Evolutionary conservation across 2,329 filamentous ascomycete genomes (phyloP).

Genomic region (Exophiala phaeomuriformis): DNA sequence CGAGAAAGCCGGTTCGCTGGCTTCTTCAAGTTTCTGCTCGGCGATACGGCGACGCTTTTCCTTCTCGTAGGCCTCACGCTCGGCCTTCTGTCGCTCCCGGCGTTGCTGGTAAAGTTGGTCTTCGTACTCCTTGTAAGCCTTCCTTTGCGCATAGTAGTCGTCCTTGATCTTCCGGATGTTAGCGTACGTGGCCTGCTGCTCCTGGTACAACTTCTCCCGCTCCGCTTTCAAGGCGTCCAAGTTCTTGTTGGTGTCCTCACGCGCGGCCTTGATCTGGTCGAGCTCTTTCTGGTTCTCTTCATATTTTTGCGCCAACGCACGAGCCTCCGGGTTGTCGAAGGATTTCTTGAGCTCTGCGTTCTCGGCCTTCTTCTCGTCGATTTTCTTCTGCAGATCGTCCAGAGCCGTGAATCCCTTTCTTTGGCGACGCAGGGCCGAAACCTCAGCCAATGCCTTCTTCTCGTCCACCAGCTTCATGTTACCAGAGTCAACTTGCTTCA

Average conservation of each 20-base stretch:
- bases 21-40: conserved; percentile 48
- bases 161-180: conserved; percentile 84
- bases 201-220: conserved; percentile 70
- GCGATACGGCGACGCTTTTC: conserved; percentile 47
- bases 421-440: conserved; percentile 74
- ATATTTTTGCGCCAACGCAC: conserved; percentile 81
- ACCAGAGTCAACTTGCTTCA: conserved; percentile 79
- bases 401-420: conserved; percentile 86
- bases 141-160: conserved; percentile 71
- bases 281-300: conserved; percentile 78
- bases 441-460: conserved; percentile 82
- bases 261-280: conserved; percentile 82
- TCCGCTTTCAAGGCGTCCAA: conserved; percentile 78
- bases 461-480: conserved; percentile 95
- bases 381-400: conserved; percentile 77
- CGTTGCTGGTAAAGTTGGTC: conserved; percentile 69
- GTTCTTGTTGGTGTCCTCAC: conserved; percentile 85
- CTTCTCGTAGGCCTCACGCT: conserved; percentile 55
- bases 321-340: conserved; percentile 84
- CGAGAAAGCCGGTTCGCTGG: conserved; percentile 69
- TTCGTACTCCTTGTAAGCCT: conserved; percentile 77
- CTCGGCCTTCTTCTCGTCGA: conserved; percentile 78
- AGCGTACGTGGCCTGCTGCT: conserved; percentile 79
- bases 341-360: conserved; percentile 83
- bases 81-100: conserved; percentile 70